A percentile compares a stretch with the other conserved stretches of the same genome.
phyloP scores from a whole-genome alignment of 2,329 filamentous ascomycete species.

The Diaporthe sp. region DNA sequence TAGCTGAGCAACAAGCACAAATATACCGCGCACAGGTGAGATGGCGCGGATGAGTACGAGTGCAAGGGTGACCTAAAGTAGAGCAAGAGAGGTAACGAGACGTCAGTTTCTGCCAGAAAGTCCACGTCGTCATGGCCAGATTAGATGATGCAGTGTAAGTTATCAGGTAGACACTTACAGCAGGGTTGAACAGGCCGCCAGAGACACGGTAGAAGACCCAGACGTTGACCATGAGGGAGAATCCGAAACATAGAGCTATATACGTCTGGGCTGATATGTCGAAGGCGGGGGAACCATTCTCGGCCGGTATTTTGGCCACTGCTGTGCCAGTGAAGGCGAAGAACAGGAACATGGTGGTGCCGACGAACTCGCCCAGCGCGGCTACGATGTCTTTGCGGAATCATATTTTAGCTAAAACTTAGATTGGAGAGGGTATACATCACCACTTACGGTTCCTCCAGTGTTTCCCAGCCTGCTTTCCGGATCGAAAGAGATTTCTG shows the following conservation, averaged over 20 bases:
- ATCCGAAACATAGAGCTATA: conserved; percentile 57
- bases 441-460: neutral
- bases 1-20: conserved; percentile 70
- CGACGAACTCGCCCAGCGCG: conserved; percentile 55
- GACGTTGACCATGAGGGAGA: conserved; percentile 62
- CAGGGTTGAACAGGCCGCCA: conserved; percentile 57
- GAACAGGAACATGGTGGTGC: conserved; percentile 60
- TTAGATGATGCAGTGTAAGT: too few relatives aligned
- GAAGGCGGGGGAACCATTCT: conserved; percentile 19
- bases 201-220: conserved; percentile 66
- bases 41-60: conserved; percentile 73
- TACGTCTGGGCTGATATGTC: conserved; percentile 48
- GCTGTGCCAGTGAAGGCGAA: conserved; percentile 55
- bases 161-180: conserved; percentile 5
- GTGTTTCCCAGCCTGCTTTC: neutral
- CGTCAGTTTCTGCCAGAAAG: neutral
- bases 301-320: conserved; percentile 42
- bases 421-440: accelerated
- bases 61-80: conserved; percentile 63
- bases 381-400: neutral
- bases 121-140: neutral
- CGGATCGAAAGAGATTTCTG: neutral
- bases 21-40: conserved; percentile 61
- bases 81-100: neutral
- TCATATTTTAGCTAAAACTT: neutral